Evolutionary conservation across 1,284 basidiomycete genomes (phyloP), one percentile per base, ranked within the genome.

Genomic region (Ustanciosporium gigantosporum): DNA sequence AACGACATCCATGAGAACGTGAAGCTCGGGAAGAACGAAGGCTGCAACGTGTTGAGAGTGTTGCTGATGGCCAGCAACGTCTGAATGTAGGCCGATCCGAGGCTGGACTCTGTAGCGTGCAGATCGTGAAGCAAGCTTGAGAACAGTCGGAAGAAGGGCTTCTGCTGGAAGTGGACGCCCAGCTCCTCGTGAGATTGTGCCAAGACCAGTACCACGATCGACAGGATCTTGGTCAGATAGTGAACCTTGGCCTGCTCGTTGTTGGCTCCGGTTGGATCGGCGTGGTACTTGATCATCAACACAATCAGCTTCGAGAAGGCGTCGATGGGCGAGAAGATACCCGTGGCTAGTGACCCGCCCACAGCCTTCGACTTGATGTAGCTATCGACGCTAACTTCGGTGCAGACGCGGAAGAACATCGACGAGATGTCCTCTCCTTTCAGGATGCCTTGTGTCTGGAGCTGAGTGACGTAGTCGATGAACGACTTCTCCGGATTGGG

Each of bases 211-310:
- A 97, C 91, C 75, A 97, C 88, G 79, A 98, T 98, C 8, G 93
- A 95, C 47, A 98, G 81, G 55, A 98, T 95, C 82, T 98, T 98
- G 62, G 92, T 93, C 74, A 96, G 83, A 80, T 98, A 98, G 76
- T 95, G 89, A 20, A 93, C 90, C 79, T 97, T 96, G 17, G 91
- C 89, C 70, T 91, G 89, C 72, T 92, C 89, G 70, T 91, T 90
- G 80, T 91, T 89, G 58, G 88, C 83, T 24, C 88, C 90, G 13
- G 76, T 81, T 41, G 88, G 88, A 78, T 97, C 94, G 20, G 91
- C 92, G 68, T 98, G 94, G 78, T 98, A 97, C 82, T 98, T 98
- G 85, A 98, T 93, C 82, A 99, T 95, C 78, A 96, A 90, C 36
- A 93, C 90, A 61, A 98, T 91, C 66, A 98, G 82, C 68, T 91